Conservation (phyloP, 371 early-diverging fungal genomes). For the Mucor lusitanicus region DNA sequence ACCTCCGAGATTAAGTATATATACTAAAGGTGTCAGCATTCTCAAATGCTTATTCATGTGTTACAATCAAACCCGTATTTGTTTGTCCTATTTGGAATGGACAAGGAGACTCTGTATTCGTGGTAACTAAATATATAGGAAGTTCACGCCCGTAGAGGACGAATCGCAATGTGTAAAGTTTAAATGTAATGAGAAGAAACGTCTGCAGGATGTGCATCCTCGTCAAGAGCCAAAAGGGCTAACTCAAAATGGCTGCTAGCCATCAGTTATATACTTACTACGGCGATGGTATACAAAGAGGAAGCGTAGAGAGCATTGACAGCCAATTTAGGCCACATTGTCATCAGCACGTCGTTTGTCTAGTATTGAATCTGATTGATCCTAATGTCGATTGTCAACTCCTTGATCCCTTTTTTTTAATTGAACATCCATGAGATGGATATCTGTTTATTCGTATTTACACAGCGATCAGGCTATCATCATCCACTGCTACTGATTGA, state of each 20-base stretch:
- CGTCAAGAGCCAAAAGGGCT: not conserved
- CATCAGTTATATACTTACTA: not conserved
- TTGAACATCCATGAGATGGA: not conserved
- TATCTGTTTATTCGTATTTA: not conserved
- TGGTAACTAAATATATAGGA: not conserved
- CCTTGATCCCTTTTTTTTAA: not conserved
- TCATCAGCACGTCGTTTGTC: not conserved
- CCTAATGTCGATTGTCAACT: not conserved
- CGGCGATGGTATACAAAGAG: not conserved
- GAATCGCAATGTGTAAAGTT: not conserved
- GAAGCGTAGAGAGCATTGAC: not conserved
- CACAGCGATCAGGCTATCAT: not conserved
- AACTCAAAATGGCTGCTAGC: not conserved
- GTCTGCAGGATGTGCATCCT: not conserved
- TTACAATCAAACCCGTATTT: not conserved
- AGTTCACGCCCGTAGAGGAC: not conserved
- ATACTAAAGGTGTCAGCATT: not conserved
- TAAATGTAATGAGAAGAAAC: not conserved
- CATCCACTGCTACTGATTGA: not conserved
- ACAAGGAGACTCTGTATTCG: not conserved
- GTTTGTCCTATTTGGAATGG: not conserved
- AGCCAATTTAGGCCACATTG: not conserved
- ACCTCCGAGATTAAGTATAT: not conserved
- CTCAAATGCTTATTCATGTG: not conserved
- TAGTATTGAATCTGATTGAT: not conserved